These are phyloP conservation scores for Chalara sp. DNA, from an alignment of 2,329 filamentous ascomycete genomes.

Conservation along the genomic window DNA sequence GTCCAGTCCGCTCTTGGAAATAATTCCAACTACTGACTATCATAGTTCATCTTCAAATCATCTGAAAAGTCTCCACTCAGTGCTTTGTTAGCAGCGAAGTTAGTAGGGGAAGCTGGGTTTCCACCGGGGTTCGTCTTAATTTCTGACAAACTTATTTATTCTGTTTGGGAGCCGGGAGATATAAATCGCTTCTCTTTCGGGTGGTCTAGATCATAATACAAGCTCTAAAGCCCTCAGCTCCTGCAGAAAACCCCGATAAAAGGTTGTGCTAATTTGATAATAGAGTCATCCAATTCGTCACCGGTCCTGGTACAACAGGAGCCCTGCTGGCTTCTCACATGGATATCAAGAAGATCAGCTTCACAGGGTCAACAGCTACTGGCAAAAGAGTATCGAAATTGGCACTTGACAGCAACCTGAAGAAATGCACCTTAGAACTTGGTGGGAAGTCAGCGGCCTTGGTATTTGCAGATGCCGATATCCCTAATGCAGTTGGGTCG, in stretches of 20 bases:
- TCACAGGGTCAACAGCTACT: slow-evolving; percentile 31
- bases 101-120: slow-evolving; percentile 14
- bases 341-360: slow-evolving; percentile 32
- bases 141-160: no score
- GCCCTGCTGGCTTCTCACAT: slow-evolving; percentile 30
- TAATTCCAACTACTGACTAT: not conserved
- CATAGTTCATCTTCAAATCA: slow-evolving; percentile 48
- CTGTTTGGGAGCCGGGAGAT: no score
- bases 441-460: slow-evolving; percentile 36
- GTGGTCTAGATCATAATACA: no score
- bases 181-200: no score
- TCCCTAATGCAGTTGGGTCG: slow-evolving; percentile 37
- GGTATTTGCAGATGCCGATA: slow-evolving; percentile 35
- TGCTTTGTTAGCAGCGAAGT: slow-evolving; percentile 37
- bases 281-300: slow-evolving; percentile 32
- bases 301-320: slow-evolving; percentile 32
- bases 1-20: not conserved
- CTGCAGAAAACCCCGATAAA: no score
- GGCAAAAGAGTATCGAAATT: slow-evolving; percentile 33
- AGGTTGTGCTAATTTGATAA: slow-evolving; percentile 7
- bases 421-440: slow-evolving; percentile 34
- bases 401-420: slow-evolving; percentile 33
- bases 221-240: no score
- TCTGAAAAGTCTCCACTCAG: slow-evolving; percentile 55
- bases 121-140: slow-evolving; percentile 11